Evolutionary conservation across 495 filamentous ascomycete genomes (phyloP).

Genomic region (Eremomyces bilateralis): DNA sequence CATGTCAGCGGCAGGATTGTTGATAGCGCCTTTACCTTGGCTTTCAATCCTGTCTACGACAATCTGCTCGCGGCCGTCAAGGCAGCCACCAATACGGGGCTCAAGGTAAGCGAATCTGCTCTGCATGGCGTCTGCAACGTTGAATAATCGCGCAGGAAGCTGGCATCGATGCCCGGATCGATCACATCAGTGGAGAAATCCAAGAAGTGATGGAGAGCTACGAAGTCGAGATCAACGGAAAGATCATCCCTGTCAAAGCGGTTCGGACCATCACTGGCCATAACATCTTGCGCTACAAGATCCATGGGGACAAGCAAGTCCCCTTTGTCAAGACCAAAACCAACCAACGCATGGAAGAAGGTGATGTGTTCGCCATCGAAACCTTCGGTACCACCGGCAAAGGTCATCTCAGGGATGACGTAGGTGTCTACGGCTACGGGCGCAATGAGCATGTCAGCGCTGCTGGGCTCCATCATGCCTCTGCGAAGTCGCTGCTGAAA

Average conservation of each 20-base stretch:
- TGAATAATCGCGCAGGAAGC: slow-evolving; percentile 29
- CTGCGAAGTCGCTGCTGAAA: slow-evolving; percentile 60
- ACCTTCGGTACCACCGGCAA: slow-evolving; percentile 88
- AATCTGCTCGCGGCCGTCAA: slow-evolving; percentile 61
- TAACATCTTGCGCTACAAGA: slow-evolving; percentile 65
- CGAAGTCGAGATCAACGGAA: slow-evolving; percentile 58
- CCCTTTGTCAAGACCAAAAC: slow-evolving; percentile 73
- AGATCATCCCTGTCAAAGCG: slow-evolving; percentile 58
- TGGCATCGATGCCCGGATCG: slow-evolving; percentile 60
- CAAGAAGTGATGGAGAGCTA: slow-evolving; percentile 85
- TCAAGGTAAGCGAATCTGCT: slow-evolving; percentile 23
- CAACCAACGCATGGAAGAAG: slow-evolving; percentile 66
- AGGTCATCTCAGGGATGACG: slow-evolving; percentile 62
- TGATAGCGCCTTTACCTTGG: slow-evolving; percentile 80
- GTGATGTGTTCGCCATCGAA: slow-evolving; percentile 81
- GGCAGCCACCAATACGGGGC: slow-evolving; percentile 71
- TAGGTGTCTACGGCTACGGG: slow-evolving; percentile 26
- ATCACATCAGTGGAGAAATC: slow-evolving; percentile 53
- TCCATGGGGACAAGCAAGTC: slow-evolving; percentile 76
- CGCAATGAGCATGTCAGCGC: slow-evolving; percentile 42
- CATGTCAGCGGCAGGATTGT: slow-evolving; percentile 83
- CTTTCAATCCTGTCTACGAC: slow-evolving; percentile 71
- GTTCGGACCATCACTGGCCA: slow-evolving; percentile 82
- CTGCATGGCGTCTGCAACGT: background rate
- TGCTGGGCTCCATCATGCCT: slow-evolving; percentile 29